Conservation (phyloP, 2,329 filamentous ascomycete species). For the Trichophyton equinum region DNA sequence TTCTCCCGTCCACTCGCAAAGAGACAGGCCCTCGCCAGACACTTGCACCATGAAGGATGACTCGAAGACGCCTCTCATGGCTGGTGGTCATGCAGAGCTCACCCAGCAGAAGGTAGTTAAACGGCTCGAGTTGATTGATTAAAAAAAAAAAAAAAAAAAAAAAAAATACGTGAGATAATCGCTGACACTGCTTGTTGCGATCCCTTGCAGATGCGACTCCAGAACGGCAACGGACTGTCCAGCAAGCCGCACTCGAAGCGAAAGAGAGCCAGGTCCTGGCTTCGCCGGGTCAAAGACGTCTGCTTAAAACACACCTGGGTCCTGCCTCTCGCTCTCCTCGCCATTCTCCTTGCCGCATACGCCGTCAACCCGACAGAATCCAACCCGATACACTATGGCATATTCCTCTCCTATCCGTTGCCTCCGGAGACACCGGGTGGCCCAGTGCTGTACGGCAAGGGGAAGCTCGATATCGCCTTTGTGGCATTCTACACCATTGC, state of each 20-base stretch:
- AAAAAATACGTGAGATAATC: not conserved
- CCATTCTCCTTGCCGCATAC: constrained; percentile 54
- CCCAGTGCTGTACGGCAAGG: constrained; percentile 69
- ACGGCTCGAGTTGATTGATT: not conserved
- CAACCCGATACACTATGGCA: constrained; percentile 67
- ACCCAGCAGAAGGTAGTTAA: not conserved
- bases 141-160: no score
- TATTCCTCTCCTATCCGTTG: constrained; percentile 81
- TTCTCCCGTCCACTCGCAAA: not conserved
- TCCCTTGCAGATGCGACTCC: not conserved
- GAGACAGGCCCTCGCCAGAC: not conserved
- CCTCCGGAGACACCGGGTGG: constrained; percentile 40
- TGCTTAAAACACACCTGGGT: constrained; percentile 47
- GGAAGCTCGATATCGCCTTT: constrained; percentile 73
- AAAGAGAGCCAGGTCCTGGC: constrained; percentile 31
- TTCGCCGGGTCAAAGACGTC: constrained; percentile 32
- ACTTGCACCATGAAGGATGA: not conserved
- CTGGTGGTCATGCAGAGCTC: not conserved
- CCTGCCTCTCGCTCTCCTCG: constrained; percentile 55
- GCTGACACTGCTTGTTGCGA: not conserved
- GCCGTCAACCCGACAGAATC: constrained; percentile 60
- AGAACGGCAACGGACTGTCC: not conserved
- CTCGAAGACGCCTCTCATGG: not conserved
- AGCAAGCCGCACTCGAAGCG: constrained; percentile 31
- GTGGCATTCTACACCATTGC: constrained; percentile 82